Percentiles rank a stretch among this genome's conserved stretches.
phyloP scores from a whole-genome alignment of 345 rosid genomes.

The Microcos paniculata region DNA sequence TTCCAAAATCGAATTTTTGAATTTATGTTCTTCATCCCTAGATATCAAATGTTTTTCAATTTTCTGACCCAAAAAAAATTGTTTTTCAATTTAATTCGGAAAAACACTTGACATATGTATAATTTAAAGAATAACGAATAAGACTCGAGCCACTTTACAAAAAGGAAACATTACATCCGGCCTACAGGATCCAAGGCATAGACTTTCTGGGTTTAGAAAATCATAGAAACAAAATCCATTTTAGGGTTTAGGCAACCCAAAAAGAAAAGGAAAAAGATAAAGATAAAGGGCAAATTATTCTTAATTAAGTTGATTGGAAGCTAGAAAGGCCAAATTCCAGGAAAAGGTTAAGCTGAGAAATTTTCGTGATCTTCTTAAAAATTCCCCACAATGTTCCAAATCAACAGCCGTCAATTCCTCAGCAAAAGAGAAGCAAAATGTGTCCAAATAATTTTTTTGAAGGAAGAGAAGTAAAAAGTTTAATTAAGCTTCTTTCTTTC shows the following conservation, averaged over 20 bases:
- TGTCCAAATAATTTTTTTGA: neutral
- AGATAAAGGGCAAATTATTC: neutral
- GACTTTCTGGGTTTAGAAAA: neutral
- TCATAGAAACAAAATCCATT: neutral
- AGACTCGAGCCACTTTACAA: neutral
- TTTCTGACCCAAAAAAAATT: too few species aligned
- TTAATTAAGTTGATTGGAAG: neutral
- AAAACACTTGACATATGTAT: too few species aligned
- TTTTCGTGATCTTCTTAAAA: too few species aligned
- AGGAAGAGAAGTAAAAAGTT: neutral
- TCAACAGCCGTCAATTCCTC: neutral
- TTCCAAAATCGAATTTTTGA: too few species aligned
- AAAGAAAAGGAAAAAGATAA: neutral
- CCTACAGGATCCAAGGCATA: neutral
- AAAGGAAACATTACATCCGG: neutral
- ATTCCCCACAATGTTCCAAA: neutral
- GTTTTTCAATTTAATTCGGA: too few species aligned
- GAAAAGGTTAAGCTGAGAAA: too few species aligned
- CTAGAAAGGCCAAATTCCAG: neutral
- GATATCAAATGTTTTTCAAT: too few species aligned
- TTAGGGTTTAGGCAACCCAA: neutral
- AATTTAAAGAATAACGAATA: too few species aligned
- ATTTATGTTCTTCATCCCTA: too few species aligned
- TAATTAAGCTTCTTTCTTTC: too few species aligned
- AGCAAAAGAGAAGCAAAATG: neutral